Evolutionary conservation across 306 rosid species (phyloP).

Genomic region (Canavalia ensiformis): DNA sequence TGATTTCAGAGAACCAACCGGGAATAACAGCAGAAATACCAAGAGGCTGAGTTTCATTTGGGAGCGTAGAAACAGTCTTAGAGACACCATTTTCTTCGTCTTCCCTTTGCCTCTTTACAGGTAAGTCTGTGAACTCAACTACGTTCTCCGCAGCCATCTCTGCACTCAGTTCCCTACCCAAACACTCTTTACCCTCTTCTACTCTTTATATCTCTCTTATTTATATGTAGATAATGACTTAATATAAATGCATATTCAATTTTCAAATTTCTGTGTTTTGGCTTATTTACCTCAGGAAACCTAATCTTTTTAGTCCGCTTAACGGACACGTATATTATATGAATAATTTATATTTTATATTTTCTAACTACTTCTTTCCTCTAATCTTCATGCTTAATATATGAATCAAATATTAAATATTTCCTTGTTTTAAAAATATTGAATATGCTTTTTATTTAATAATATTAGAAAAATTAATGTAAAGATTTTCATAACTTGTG

Average conservation of each 20-base stretch:
- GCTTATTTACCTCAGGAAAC: not conserved
- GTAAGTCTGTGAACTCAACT: constrained; percentile 55
- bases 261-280: not conserved
- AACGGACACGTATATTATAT: too few species aligned
- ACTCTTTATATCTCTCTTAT: constrained; percentile 2
- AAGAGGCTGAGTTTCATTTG: constrained; percentile 56
- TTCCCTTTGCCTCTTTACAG: constrained; percentile 71
- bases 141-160: constrained; percentile 67
- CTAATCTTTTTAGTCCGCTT: not conserved
- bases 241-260: not conserved
- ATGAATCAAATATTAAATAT: too few species aligned
- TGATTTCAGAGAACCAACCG: constrained; percentile 98
- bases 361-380: too few species aligned
- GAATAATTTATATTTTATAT: too few species aligned
- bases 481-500: too few species aligned
- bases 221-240: too few species aligned
- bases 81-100: constrained; percentile 65
- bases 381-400: too few species aligned
- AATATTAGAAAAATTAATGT: too few species aligned
- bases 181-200: not conserved
- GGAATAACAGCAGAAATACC: constrained; percentile 77
- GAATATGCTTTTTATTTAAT: too few species aligned
- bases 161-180: constrained; percentile 6
- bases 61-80: constrained; percentile 39
- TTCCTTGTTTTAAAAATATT: too few species aligned